Percentiles rank a stretch among this genome's conserved stretches.
Conservation (phyloP, 2,329 filamentous ascomycete species). For the Fusarium subtropicale region DNA sequence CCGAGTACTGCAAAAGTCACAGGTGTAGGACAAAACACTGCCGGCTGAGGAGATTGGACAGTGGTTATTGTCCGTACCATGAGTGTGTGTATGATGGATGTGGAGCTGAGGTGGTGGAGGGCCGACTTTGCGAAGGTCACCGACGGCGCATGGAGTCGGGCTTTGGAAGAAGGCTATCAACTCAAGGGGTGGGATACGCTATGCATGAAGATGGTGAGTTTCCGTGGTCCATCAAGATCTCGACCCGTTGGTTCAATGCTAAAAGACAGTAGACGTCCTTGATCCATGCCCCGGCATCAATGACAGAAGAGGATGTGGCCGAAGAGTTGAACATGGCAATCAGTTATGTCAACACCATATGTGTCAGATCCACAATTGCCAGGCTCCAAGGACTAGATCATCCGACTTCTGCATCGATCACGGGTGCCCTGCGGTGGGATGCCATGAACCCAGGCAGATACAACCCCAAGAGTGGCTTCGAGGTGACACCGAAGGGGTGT, state of each 20-base stretch:
- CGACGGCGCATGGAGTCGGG: conserved; percentile 19
- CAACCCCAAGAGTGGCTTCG: background rate
- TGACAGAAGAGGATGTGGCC: conserved; percentile 24
- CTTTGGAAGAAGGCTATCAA: conserved; percentile 18
- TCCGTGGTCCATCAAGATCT: background rate
- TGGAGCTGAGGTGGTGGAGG: conserved; percentile 34
- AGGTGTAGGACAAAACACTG: conserved; percentile 44
- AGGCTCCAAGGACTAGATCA: conserved; percentile 14
- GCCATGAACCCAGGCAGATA: conserved; percentile 22
- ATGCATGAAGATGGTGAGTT: conserved; percentile 45
- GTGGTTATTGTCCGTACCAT: conserved; percentile 44
- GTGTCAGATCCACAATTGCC: conserved; percentile 43
- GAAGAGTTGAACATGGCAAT: conserved; percentile 14
- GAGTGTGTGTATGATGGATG: conserved; percentile 47
- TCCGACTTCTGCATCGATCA: conserved; percentile 40
- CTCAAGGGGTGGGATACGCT: conserved; percentile 28
- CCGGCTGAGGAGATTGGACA: conserved; percentile 33
- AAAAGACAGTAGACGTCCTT: conserved; percentile 22
- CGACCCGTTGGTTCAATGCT: background rate
- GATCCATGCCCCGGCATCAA: conserved; percentile 18
- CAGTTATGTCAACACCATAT: conserved; percentile 40
- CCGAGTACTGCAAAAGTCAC: conserved; percentile 46
- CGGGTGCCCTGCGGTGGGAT: conserved; percentile 32
- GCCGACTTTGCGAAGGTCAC: conserved; percentile 43
- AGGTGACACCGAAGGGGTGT: conserved; percentile 6